Percentiles rank a stretch among this genome's conserved stretches.
Evolutionary conservation across 331 rosid species (phyloP).

Genomic region (Pyrus hybrid): DNA sequence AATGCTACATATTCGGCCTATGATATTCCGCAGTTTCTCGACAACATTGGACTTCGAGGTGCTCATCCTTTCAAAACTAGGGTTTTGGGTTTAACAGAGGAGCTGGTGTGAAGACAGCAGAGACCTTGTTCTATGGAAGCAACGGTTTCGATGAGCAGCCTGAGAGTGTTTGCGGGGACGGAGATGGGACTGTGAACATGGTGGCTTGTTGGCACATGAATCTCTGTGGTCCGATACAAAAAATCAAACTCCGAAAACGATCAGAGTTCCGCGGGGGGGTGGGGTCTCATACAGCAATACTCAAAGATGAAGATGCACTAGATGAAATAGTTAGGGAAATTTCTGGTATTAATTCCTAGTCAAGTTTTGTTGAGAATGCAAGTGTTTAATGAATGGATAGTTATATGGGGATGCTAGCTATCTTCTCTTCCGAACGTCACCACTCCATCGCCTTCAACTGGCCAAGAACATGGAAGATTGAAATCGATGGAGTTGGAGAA

Average conservation of each 20-base stretch:
- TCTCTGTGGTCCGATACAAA: slow-evolving; percentile 35
- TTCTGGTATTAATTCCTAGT: slow-evolving; percentile 31
- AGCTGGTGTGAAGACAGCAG: slow-evolving; percentile 43
- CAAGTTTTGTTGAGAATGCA: neutral
- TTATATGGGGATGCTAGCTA: no score
- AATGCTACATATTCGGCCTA: slow-evolving; percentile 39
- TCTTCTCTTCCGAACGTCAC: no score
- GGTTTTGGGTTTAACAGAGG: slow-evolving; percentile 36
- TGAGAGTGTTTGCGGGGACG: slow-evolving; percentile 55
- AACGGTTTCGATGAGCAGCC: slow-evolving; percentile 68
- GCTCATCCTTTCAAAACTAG: slow-evolving; percentile 52
- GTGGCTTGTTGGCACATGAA: slow-evolving; percentile 57
- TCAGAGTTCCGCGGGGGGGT: slow-evolving; percentile 20
- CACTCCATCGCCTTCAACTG: no score
- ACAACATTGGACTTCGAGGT: slow-evolving; percentile 67
- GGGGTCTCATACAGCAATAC: slow-evolving; percentile 43
- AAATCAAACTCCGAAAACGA: slow-evolving; percentile 42
- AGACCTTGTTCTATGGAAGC: slow-evolving; percentile 43
- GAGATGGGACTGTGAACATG: slow-evolving; percentile 88
- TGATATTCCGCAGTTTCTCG: slow-evolving; percentile 53
- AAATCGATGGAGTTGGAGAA: no score
- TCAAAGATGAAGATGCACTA: slow-evolving; percentile 50
- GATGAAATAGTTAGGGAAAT: slow-evolving; percentile 34
- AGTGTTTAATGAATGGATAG: neutral
- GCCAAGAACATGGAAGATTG: no score